A percentile compares a stretch with the other conserved stretches of the same genome.
These are phyloP conservation scores for Backusella tarrabulga DNA, from an alignment of 192 early-diverging fungal genomes.

Conservation along the genomic window DNA sequence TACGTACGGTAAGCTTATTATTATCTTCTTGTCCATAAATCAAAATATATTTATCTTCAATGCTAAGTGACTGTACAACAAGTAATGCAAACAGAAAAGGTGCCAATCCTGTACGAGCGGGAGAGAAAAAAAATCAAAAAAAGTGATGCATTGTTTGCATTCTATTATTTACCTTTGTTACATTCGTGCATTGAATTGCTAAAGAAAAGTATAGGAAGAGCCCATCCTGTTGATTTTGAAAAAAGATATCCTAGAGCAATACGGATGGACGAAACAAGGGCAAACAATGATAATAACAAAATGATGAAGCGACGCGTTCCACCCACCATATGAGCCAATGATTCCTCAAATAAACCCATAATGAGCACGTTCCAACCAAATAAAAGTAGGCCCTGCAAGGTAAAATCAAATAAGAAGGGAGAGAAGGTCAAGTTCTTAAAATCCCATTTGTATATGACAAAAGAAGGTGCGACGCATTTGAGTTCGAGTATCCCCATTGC, in stretches of 20 bases:
- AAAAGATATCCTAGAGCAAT: constrained; percentile 45
- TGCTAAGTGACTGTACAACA: constrained; percentile 44
- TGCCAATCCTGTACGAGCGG: constrained; percentile 37
- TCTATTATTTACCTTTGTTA: constrained; percentile 47
- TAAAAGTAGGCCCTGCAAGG: constrained; percentile 24
- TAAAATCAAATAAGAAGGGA: constrained; percentile 36
- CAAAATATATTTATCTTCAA: constrained; percentile 42
- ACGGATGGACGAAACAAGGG: constrained; percentile 30
- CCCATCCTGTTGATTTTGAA: constrained; percentile 51
- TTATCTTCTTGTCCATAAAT: constrained; percentile 30
- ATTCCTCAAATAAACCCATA: constrained; percentile 53
- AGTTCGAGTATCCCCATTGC: constrained; percentile 8
- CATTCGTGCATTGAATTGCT: constrained; percentile 54
- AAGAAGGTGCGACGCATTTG: constrained; percentile 28
- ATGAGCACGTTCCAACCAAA: constrained; percentile 47
- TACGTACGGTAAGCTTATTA: constrained; percentile 37
- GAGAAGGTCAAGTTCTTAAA: constrained; percentile 39
- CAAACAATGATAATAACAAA: constrained; percentile 25
- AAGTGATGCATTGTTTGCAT: constrained; percentile 10
- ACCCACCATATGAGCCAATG: constrained; percentile 41
- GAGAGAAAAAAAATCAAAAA: not conserved
- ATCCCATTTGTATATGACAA: constrained; percentile 27
- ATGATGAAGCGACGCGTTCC: constrained; percentile 41
- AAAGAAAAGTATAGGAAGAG: constrained; percentile 49
- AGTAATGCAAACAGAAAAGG: constrained; percentile 53